Conservation (phyloP, 352 stramenopile species). For the Plasmopara muralis region DNA sequence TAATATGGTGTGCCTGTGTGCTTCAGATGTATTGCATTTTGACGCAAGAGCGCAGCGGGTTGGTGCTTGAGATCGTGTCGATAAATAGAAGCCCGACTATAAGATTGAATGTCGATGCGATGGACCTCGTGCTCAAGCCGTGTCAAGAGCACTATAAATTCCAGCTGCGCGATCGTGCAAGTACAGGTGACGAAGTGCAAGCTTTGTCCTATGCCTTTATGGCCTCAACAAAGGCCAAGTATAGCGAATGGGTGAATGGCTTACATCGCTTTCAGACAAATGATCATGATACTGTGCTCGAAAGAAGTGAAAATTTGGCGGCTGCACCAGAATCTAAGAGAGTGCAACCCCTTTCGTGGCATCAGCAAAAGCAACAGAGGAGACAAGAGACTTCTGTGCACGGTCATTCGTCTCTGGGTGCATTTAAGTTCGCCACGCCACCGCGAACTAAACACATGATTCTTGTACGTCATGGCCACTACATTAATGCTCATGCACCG, state of each 20-base stretch:
- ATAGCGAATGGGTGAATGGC: slow-evolving; percentile 28
- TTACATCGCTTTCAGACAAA: slow-evolving; percentile 23
- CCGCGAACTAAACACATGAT: slow-evolving; percentile 70
- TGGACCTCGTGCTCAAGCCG: slow-evolving; percentile 32
- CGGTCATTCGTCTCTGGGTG: slow-evolving; percentile 24
- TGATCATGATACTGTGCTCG: background rate
- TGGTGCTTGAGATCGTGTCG: slow-evolving; percentile 38
- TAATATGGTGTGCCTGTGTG: slow-evolving; percentile 8
- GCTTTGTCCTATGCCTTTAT: slow-evolving; percentile 34
- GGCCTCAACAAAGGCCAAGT: slow-evolving; percentile 23
- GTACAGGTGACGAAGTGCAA: slow-evolving; percentile 5
- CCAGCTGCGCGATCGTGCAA: slow-evolving; percentile 20
- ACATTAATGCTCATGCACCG: slow-evolving; percentile 68
- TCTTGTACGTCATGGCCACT: slow-evolving; percentile 73
- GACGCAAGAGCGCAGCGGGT: slow-evolving; percentile 24
- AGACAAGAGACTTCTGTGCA: slow-evolving; percentile 2
- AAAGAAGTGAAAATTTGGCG: background rate
- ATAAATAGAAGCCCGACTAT: slow-evolving; percentile 29
- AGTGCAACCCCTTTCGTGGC: background rate
- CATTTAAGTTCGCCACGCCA: slow-evolving; percentile 45
- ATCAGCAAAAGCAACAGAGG: slow-evolving; percentile 1
- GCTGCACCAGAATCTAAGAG: background rate
- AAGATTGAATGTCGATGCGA: slow-evolving; percentile 28
- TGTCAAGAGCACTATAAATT: slow-evolving; percentile 37
- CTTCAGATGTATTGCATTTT: slow-evolving; percentile 42